Evolutionary conservation across 1,284 basidiomycete species (phyloP), one percentile per base, ranked within the genome.

Genomic region (Marasmius sp.): DNA sequence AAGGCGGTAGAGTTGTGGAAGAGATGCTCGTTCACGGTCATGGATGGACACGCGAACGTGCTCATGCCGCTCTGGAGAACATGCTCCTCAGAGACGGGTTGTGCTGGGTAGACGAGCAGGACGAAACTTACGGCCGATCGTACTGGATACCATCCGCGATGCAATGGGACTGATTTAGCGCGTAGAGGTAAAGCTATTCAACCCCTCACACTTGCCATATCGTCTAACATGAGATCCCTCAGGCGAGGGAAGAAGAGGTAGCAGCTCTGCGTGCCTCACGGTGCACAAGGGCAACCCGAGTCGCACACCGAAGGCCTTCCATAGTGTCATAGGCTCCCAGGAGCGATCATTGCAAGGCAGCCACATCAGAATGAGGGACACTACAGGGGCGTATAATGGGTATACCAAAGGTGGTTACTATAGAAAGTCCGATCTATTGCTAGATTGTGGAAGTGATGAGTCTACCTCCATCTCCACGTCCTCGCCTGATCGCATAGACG

Each of bases 71-170:
- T 1, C 74, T 99, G 68, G 90, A 95, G 65, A 95, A 96, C 67
- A 95, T 97, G 86, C 82, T 95, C 12, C 81, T 95, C 67, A 81
- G 91, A 38, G 95, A 98, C 67, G 97, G 95, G 0, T 79, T 97
- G 48, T 95, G 94, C 59, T 99, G 97, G 97, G 73, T 98, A 38
- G 97, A 99, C 71, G 89, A 92, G 47, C 93, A 95, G 74, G 91
- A 91, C 63, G 85, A 87, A 65, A 70, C 72, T 27, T 77, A 76
- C 41, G 86, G 87, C 14, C 79, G 81, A 58, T 83, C 87, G 36
- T 95, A 93, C 71, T 95, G 92, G 92, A 80, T 94, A 22, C 87
- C 88, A 1, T 92, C 90, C n/a, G 89, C 86, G 2, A 89, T 93
- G 85, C 80, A 81, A 61, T 94, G 92, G 92, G 88, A 92, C 57